Evolutionary conservation across 177 flowering plant species (phyloP), one percentile per base, ranked within the genome.

Genomic region (Tripterygium wilfordii): DNA sequence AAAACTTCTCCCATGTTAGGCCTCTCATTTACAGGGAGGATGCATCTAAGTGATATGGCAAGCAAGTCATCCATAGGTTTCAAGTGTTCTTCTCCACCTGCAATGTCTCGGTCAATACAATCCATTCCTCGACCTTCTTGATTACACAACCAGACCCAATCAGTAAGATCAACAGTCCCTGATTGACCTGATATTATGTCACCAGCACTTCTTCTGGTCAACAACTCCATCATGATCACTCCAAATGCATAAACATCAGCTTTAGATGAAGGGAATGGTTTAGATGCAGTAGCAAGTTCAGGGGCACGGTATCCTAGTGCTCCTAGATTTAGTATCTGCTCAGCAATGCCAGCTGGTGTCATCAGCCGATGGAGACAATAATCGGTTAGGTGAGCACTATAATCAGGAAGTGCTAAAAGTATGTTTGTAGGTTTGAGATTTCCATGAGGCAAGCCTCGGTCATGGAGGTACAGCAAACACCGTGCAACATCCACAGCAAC

Each of bases 241-340:
- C 96, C 98, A 40, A 83, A 71, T n/a, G 98, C 82, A 53, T 88
- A 92, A 12, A 92, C 96, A 67, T 92, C 96, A 2, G 95, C 80
- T 56, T 85, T 92, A 16, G 73, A 65, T 23, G 96, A 70, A 0
- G 89, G 94, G 24, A 52, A 30, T 8, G 96, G 95, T 51, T 82
- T 88, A 31, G 75, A 53, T 30, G 84, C 64, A 36, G 37, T 38
- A 14, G 81, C 68, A 12, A 92, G 85, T 52, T 92, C 96, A 4
- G 94, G 96, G 15, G 98, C 91, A 3, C 94, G 61, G 45, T 88
- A 92, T 36, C 96, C 96, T 14, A 79, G 83, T 1, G 98, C 96
- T 33, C 96, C 91, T 19, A 88, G 60, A 53, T 86, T 92, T 35
- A 88, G 53, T 48, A 88, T 74, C 66, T 92, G 96, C 61, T 88